A percentile compares a stretch with the other conserved stretches of the same genome.
These are phyloP conservation scores for Beauveria varroae DNA, from an alignment of 2,329 filamentous ascomycete species.

Conservation along the genomic window DNA sequence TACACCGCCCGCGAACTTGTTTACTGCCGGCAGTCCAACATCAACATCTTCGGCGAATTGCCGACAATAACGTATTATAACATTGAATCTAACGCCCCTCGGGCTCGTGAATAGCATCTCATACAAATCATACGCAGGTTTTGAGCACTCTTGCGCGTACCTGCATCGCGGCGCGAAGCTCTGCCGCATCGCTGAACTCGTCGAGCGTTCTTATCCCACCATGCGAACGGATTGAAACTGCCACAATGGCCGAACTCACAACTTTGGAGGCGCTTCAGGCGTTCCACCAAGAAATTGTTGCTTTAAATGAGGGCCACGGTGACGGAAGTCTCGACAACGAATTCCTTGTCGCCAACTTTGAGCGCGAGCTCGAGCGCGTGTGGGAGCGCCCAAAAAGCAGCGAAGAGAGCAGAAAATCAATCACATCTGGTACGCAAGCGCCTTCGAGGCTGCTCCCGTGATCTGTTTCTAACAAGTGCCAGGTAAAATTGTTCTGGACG, in stretches of 20 bases:
- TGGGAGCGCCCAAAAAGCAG: conserved; percentile 70
- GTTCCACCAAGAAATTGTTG: conserved; percentile 78
- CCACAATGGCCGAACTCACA: conserved; percentile 64
- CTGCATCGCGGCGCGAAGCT: background rate
- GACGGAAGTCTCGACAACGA: conserved; percentile 59
- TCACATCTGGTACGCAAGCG: conserved; percentile 52
- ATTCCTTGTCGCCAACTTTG: conserved; percentile 62
- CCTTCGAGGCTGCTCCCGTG: background rate
- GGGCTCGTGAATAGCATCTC: background rate
- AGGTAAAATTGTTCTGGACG: conserved; percentile 71
- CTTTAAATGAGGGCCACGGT: conserved; percentile 61
- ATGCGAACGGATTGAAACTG: conserved; percentile 39
- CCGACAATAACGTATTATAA: background rate
- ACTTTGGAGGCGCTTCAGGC: conserved; percentile 71
- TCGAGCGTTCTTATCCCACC: conserved; percentile 17
- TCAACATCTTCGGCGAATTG: background rate
- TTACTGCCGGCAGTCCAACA: conserved; percentile 15
- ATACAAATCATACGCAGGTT: background rate
- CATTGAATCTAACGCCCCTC: background rate
- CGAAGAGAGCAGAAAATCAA: conserved; percentile 62
- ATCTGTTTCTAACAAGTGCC: conserved; percentile 14
- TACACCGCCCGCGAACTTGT: conserved; percentile 25
- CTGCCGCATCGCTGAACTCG: background rate
- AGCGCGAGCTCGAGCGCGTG: conserved; percentile 62
- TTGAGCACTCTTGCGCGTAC: background rate